phyloP scores from a whole-genome alignment of 495 filamentous ascomycete genomes.

The Talaromyces adpressus region DNA sequence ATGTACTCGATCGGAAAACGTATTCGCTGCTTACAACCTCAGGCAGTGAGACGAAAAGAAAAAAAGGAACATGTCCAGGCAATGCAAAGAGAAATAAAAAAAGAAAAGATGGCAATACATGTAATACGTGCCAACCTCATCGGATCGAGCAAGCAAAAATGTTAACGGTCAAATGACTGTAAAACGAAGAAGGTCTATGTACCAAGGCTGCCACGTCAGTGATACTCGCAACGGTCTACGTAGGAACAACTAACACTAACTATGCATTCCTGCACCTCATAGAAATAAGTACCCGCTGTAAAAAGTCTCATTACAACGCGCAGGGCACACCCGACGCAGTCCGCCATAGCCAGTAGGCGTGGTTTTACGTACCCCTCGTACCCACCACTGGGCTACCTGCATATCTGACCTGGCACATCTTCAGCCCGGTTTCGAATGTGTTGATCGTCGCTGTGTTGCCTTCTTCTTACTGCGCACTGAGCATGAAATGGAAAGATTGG shows the following conservation, averaged over 20 bases:
- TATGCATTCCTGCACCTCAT: neutral
- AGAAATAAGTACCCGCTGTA: neutral
- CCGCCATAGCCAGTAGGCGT: neutral
- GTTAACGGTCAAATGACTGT: neutral
- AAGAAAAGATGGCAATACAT: neutral
- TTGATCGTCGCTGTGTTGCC: neutral
- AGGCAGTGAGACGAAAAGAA: neutral
- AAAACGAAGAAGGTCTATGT: too few relatives aligned
- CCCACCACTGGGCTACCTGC: neutral
- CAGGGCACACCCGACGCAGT: neutral
- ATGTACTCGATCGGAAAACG: neutral
- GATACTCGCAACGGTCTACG: too few relatives aligned
- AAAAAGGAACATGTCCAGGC: too few relatives aligned
- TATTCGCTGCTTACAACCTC: neutral
- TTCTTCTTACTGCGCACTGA: neutral
- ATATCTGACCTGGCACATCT: neutral
- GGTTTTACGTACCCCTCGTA: neutral
- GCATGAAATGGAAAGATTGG: neutral
- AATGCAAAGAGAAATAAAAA: neutral
- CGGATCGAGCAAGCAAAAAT: neutral
- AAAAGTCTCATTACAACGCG: neutral
- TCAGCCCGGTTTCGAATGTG: neutral
- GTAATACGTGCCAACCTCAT: neutral
- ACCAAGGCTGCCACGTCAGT: neutral
- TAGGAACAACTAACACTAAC: too few relatives aligned